Evolutionary conservation across 2,329 filamentous ascomycete genomes (phyloP), one percentile per base, ranked within the genome.

Genomic region (Verticillium longisporum): DNA sequence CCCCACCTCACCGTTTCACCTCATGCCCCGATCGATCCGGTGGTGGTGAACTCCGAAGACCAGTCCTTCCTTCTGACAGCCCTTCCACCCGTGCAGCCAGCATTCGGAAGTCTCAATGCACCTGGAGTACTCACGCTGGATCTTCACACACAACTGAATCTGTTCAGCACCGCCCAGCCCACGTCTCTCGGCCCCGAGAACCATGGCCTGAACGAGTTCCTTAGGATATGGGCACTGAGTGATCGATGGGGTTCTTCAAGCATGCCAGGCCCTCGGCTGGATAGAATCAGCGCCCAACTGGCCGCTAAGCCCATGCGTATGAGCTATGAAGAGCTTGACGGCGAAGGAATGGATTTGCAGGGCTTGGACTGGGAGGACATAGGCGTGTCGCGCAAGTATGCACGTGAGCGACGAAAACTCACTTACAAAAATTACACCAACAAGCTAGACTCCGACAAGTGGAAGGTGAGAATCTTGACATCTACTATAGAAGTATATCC

Each of bases 341-440:
- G 83, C 1, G 83, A 88, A 56, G 60, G 66, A 56, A 84, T 74
- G 61, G 86, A 88, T 66, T 70, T 86, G 31, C 86, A 88, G 67
- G 83, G 85, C 58, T 75, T 88, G 38, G 72, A 86, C 67, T 88
- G 86, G 86, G 65, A 70, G 1, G 71, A 75, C 13, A 72, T 88
- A 64, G 80, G 80, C 1, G 80, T 85, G 2, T 78, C 78, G 11
- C 78, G 84, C 60, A 66, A 66, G 31, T 71, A 76, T 31, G 85
- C 84, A 3, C 77, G 83, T 31, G 69, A 75, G 55, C 75, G 76
- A 60, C 78, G 85, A 21, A 65, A 71, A 53, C 62, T 70, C 14
- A 82, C 78, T 1, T 88, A 86, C 67, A 78, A 70, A 58, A 88
- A 88, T 66, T 87, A 87, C 64, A 79, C 79, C 34, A 88, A 86